phyloP scores from a whole-genome alignment of 768 basidiomycete genomes.

The Gautieria morchelliformis region DNA sequence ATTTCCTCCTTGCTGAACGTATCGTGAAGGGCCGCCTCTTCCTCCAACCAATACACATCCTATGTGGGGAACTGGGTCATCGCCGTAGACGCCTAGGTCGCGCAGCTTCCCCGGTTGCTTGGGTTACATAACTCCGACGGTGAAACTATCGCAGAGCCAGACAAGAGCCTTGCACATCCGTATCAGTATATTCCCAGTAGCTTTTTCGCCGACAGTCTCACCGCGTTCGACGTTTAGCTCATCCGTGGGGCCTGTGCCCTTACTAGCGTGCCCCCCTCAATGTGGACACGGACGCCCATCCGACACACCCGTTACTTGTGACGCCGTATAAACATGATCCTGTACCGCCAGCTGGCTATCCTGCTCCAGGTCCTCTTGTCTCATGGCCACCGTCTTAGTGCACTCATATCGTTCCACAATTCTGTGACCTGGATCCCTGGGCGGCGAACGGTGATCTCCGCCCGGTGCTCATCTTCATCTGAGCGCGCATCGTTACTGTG shows the following conservation, averaged over 20 bases:
- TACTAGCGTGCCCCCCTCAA: slow-evolving; percentile 59
- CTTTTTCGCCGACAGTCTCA: slow-evolving; percentile 94
- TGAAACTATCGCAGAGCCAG: slow-evolving; percentile 6
- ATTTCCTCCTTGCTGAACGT: slow-evolving; percentile 92
- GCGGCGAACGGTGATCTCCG: slow-evolving; percentile 95
- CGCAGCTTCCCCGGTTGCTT: slow-evolving; percentile 84
- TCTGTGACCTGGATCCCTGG: slow-evolving; percentile 98
- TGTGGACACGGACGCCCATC: neutral
- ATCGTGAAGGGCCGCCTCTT: slow-evolving; percentile 92
- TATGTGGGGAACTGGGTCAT: slow-evolving; percentile 96
- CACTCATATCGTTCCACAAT: slow-evolving; percentile 91
- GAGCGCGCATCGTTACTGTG: slow-evolving; percentile 97
- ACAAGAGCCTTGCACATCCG: slow-evolving; percentile 33
- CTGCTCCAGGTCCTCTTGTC: slow-evolving; percentile 95
- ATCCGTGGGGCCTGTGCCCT: slow-evolving; percentile 83
- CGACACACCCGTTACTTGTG: slow-evolving; percentile 3
- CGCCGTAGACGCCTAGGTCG: slow-evolving; percentile 86
- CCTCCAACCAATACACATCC: slow-evolving; percentile 96
- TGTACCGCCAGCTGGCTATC: slow-evolving; percentile 91
- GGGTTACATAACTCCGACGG: slow-evolving; percentile 7
- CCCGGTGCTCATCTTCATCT: slow-evolving; percentile 96
- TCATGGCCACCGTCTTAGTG: slow-evolving; percentile 90
- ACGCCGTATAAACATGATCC: slow-evolving; percentile 32
- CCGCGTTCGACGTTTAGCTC: slow-evolving; percentile 98
- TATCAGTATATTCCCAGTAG: slow-evolving; percentile 76